Evolutionary conservation across 495 filamentous ascomycete species (phyloP), one percentile per base, ranked within the genome.

Genomic region (Aspergillus baeticus): DNA sequence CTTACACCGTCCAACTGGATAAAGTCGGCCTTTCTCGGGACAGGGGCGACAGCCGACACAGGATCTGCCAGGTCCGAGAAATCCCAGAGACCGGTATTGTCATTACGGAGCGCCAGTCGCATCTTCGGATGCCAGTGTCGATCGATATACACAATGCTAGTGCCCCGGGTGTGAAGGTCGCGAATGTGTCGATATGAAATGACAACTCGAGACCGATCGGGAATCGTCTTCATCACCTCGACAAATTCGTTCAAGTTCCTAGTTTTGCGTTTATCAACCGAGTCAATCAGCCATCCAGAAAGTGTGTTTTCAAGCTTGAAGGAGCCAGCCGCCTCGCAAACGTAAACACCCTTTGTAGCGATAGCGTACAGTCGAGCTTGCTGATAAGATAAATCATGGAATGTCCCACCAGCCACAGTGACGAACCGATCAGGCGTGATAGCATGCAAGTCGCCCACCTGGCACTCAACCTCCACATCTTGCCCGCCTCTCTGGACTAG

Each of bases 401-500:
- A 97, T 43, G 91, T 90, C 17, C 85, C 94, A 26, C 94, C 95
- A 46, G 91, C 89, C 20, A 97, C 93, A 10, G 91, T 89, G 39
- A 97, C 90, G 66, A 97, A 98, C 49, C 92, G 87, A 69, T 97
- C 92, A 6, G 94, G 94, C 8, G 92, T 96, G 65, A 99, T 99
- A 26, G 81, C 83, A 74, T 98, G 95, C 51, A 99, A 78, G 65
- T 99, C 89, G 37, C 90, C 93, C 49, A 98, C 92, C 43, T 83
- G 73, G 51, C 96, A 81, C 55, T 93, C 88, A 26, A 98, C 83
- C 67, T 96, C 86, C 31, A 97, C 71, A 64, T 96, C 87, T 68
- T 91, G 77, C 33, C 95, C 95, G 43, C 92, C 94, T 62, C 94
- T 83, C 63, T 96, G 90, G 23, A 99, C 80, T 31, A 92, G 75